Percentiles rank a stretch among this genome's conserved stretches.
Conservation (phyloP, 73 alveolate genomes). For the Effrenium voratum region DNA sequence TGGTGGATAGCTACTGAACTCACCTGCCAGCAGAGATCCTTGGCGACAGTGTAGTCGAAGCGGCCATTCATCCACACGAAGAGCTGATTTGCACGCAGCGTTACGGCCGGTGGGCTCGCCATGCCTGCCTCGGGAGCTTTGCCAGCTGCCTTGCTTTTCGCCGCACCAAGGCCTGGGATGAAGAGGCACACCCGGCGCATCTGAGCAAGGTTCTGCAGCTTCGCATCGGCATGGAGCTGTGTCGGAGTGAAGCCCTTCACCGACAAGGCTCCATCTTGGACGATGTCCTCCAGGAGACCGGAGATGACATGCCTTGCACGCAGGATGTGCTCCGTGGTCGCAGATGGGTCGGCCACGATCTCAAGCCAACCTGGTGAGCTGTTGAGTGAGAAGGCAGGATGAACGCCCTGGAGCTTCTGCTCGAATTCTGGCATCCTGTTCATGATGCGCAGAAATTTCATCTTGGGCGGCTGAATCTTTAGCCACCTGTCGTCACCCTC, state of each 20-base stretch:
- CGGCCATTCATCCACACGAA: not conserved
- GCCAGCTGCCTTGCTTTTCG: not conserved
- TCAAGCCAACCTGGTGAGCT: not conserved
- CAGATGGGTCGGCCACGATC: not conserved
- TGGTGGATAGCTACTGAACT: not conserved
- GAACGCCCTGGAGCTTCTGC: not conserved
- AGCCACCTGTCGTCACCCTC: not conserved
- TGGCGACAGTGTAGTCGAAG: not conserved
- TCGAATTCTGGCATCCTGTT: not conserved
- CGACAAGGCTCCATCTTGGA: not conserved
- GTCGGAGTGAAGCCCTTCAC: not conserved
- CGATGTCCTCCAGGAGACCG: not conserved
- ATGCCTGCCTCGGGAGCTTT: no score
- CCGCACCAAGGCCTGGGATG: not conserved
- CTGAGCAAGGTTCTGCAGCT: not conserved
- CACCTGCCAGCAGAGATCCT: not conserved
- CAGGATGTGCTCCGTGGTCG: not conserved
- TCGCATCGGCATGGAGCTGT: not conserved
- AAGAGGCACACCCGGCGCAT: not conserved
- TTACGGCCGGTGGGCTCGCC: no score
- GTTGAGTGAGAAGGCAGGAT: not conserved
- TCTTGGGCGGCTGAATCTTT: not conserved
- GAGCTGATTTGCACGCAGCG: not conserved
- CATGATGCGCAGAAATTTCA: not conserved
- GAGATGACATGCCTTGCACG: not conserved